A percentile compares a stretch with the other conserved stretches of the same genome.
Evolutionary conservation across 192 early-diverging fungal genomes (phyloP).

Genomic region (Linnemannia exigua): DNA sequence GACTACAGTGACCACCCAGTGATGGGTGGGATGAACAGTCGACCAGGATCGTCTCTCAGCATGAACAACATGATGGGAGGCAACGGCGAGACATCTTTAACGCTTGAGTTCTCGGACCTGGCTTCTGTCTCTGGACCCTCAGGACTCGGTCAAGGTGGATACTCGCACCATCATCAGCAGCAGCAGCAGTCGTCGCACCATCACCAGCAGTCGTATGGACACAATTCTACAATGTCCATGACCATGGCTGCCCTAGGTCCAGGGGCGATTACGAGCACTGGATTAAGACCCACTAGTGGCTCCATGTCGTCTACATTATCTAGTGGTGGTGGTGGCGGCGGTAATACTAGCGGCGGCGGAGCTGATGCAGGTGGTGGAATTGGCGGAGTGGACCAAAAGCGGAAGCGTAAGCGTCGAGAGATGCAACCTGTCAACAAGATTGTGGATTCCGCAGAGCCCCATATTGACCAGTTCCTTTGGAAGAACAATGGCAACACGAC

Average conservation of each 20-base stretch:
- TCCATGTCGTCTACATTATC: not conserved
- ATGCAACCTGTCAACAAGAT: slow-evolving; percentile 74
- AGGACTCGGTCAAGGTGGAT: slow-evolving; percentile 5
- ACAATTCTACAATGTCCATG: not conserved
- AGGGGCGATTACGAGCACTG: slow-evolving; percentile 1
- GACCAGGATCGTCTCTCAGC: slow-evolving; percentile 51
- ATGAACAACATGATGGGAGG: slow-evolving; percentile 54
- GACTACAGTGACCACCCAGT: slow-evolving; percentile 44
- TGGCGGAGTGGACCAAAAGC: slow-evolving; percentile 43
- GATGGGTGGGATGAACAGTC: slow-evolving; percentile 26
- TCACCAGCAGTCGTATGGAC: not conserved
- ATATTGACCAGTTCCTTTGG: slow-evolving; percentile 66
- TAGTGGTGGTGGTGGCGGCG: not conserved
- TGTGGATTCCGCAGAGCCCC: slow-evolving; percentile 67
- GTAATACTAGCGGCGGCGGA: not conserved
- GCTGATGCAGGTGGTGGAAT: not conserved
- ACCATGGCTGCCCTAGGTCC: slow-evolving; percentile 6
- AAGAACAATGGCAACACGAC: slow-evolving; percentile 74
- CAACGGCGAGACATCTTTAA: slow-evolving; percentile 32
- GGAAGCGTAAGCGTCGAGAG: slow-evolving; percentile 68
- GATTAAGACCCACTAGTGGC: not conserved
- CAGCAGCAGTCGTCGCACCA: slow-evolving; percentile 6
- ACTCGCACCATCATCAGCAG: slow-evolving; percentile 8
- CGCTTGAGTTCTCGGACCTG: slow-evolving; percentile 48
- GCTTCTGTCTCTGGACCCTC: slow-evolving; percentile 35